Percentiles rank a stretch among this genome's conserved stretches.
These are phyloP conservation scores for Phytophthora podocarpi DNA, from an alignment of 352 stramenopile genomes.

Conservation along the genomic window DNA sequence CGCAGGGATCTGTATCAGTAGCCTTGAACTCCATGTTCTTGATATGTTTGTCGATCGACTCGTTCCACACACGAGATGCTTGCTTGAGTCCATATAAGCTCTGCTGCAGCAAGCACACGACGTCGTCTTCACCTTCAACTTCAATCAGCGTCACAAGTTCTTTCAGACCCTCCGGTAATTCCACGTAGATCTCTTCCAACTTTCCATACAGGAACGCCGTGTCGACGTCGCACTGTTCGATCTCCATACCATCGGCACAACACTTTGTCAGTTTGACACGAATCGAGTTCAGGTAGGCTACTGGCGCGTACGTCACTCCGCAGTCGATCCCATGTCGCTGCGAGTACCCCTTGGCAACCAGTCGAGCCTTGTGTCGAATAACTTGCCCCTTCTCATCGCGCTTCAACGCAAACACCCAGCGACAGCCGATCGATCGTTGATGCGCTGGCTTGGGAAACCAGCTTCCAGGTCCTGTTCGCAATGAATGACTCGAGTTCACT, in stretches of 20 bases:
- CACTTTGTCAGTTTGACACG: background rate
- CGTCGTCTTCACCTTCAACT: background rate
- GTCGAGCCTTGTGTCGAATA: background rate
- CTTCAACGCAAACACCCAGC: too few species aligned
- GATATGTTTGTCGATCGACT: background rate
- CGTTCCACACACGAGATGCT: background rate
- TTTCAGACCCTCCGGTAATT: background rate
- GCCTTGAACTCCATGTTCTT: background rate
- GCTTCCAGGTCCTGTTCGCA: too few species aligned
- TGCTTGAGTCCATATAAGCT: background rate
- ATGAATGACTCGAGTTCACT: too few species aligned
- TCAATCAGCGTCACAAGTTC: too few species aligned
- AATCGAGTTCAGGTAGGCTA: constrained; percentile 1
- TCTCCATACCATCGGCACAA: background rate
- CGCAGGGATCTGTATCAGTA: background rate
- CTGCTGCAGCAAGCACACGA: background rate
- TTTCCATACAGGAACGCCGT: constrained; percentile 6
- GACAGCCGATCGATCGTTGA: too few species aligned
- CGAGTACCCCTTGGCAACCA: background rate
- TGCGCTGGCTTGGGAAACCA: too few species aligned
- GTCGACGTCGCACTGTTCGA: constrained; percentile 1
- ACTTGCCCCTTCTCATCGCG: too few species aligned
- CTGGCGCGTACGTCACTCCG: background rate
- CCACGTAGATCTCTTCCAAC: constrained; percentile 10
- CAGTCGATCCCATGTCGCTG: background rate